Evolutionary conservation across 148 eudicot genomes (phyloP).

Genomic region (Spergularia bocconei): DNA sequence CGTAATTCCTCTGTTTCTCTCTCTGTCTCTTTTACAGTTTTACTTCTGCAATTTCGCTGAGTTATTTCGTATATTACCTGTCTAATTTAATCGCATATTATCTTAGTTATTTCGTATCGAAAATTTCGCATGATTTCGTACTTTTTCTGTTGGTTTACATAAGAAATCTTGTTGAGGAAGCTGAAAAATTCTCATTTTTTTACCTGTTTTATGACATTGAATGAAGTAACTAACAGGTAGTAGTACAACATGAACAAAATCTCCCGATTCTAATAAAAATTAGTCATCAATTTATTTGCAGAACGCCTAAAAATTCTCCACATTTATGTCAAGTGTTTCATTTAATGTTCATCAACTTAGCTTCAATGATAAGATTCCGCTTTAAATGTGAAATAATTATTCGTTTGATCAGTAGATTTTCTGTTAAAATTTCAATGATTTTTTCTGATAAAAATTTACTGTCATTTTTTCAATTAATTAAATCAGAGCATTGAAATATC

Average conservation of each 20-base stretch:
- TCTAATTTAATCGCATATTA: not conserved
- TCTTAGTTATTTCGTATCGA: not conserved
- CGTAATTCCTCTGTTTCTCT: conserved; percentile 2
- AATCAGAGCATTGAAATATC: conserved; percentile 2
- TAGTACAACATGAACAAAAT: not conserved
- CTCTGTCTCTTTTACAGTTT: not conserved
- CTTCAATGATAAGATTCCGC: not conserved
- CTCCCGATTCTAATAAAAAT: not conserved
- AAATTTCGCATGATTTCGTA: not conserved
- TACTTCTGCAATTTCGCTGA: too few species aligned
- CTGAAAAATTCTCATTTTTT: too few species aligned
- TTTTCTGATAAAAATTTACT: not conserved
- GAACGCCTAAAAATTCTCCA: not conserved
- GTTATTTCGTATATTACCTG: not conserved
- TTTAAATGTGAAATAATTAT: not conserved
- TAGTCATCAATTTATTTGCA: not conserved
- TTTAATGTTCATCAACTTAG: not conserved
- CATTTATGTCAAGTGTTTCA: not conserved
- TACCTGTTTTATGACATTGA: too few species aligned
- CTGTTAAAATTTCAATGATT: not conserved
- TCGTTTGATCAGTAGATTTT: not conserved
- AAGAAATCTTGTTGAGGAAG: too few species aligned
- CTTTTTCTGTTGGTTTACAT: too few species aligned
- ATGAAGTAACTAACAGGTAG: not conserved
- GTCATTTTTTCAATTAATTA: too few species aligned